phyloP scores from a whole-genome alignment of 2,329 filamentous ascomycete species.

The Colletotrichum sp. region DNA sequence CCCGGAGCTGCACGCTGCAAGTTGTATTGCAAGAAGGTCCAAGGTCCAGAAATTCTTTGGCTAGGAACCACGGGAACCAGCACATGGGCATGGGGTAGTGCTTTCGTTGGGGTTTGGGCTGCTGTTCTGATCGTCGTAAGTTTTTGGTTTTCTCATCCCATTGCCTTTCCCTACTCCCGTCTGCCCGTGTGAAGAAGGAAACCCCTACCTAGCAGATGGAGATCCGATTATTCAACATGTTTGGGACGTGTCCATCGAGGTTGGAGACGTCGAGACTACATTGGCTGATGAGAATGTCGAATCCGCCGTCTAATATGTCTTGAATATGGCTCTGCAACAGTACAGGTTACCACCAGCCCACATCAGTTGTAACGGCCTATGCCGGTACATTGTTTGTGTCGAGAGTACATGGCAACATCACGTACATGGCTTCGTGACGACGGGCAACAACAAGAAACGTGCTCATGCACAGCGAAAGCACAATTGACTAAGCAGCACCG shows the following conservation, averaged over 20 bases:
- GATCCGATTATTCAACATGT: not conserved
- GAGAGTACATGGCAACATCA: not conserved
- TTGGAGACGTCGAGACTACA: not conserved
- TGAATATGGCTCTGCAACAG: not conserved
- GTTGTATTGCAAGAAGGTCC: not conserved
- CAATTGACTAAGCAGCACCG: not conserved
- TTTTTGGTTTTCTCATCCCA: slow-evolving; percentile 5
- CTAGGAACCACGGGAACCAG: not conserved
- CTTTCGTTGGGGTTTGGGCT: not conserved
- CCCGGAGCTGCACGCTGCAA: not conserved
- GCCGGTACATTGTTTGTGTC: not conserved
- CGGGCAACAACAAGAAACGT: not conserved
- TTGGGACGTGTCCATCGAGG: not conserved
- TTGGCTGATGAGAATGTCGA: not conserved
- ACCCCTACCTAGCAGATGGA: not conserved
- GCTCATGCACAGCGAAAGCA: not conserved
- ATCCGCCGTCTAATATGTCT: not conserved
- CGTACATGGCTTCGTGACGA: not conserved
- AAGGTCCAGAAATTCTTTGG: not conserved
- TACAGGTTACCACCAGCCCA: not conserved
- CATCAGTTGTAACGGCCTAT: not conserved
- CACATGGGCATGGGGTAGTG: not conserved
- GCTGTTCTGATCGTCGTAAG: not conserved
- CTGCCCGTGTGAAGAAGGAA: not conserved
- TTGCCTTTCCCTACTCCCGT: not conserved